A percentile compares a stretch with the other conserved stretches of the same genome.
phyloP scores from a whole-genome alignment of 2,329 filamentous ascomycete species.

The Thelonectria blattea region DNA sequence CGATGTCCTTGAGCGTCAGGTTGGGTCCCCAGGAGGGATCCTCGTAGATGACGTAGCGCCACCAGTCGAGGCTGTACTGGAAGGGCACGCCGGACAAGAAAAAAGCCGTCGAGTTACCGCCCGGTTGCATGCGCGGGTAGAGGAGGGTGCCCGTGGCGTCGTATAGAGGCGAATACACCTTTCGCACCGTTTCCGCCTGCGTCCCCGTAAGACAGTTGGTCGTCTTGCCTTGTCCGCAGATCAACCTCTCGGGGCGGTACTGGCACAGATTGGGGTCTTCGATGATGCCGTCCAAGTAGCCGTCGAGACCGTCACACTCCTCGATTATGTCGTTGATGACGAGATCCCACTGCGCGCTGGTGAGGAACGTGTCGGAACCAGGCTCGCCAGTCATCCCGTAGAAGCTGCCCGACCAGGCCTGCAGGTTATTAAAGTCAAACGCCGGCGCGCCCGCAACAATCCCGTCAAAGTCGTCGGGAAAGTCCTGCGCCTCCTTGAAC shows the following conservation, averaged over 20 bases:
- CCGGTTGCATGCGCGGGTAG: constrained; percentile 14
- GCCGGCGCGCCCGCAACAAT: constrained; percentile 54
- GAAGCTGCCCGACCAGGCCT: constrained; percentile 37
- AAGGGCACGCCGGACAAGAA: constrained; percentile 43
- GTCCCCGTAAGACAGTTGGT: constrained; percentile 11
- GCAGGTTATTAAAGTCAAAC: constrained; percentile 52
- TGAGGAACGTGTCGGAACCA: constrained; percentile 31
- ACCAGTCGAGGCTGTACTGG: constrained; percentile 9
- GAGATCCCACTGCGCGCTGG: constrained; percentile 43
- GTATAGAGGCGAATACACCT: constrained; percentile 7
- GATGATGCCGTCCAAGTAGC: constrained; percentile 55
- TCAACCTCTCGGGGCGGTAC: constrained; percentile 48
- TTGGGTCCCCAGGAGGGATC: constrained; percentile 17
- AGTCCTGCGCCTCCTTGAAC: constrained; percentile 57
- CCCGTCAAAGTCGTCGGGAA: constrained; percentile 62
- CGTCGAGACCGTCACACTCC: constrained; percentile 58
- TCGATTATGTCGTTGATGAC: constrained; percentile 51
- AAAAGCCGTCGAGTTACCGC: constrained; percentile 47
- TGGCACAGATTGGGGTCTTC: constrained; percentile 52
- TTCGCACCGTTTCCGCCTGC: constrained; percentile 12
- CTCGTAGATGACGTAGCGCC: constrained; percentile 21
- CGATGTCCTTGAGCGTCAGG: constrained; percentile 46
- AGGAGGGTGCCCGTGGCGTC: constrained; percentile 45
- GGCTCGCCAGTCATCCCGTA: neutral
- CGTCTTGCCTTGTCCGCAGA: constrained; percentile 51